These are phyloP conservation scores for Cyberlindnera xishuangbannaensis DNA, from an alignment of 805 yeast genomes.

Conservation along the genomic window DNA sequence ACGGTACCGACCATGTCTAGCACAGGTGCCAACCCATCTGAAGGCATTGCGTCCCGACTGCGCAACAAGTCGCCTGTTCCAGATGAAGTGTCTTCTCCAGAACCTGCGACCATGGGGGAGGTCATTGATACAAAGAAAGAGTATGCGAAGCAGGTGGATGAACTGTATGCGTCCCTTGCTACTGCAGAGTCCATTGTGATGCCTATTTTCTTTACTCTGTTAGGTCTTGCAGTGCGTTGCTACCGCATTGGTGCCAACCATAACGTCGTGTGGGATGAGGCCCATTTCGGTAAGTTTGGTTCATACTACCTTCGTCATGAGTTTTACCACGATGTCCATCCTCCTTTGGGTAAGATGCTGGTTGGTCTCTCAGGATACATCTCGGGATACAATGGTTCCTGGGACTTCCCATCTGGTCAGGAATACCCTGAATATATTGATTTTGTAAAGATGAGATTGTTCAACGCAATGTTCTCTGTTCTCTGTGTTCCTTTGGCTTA, in stretches of 20 bases:
- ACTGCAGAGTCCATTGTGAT: slow-evolving; percentile 34
- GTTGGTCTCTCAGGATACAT: slow-evolving; percentile 83
- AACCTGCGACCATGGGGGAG: background rate
- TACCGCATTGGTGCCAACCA: slow-evolving; percentile 66
- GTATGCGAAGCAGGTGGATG: slow-evolving; percentile 14
- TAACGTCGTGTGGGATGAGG: slow-evolving; percentile 94
- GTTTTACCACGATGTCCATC: slow-evolving; percentile 94
- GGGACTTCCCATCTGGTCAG: slow-evolving; percentile 82
- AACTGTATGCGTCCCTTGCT: slow-evolving; percentile 16
- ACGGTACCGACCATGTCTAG: too few species aligned
- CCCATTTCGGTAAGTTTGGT: slow-evolving; percentile 96
- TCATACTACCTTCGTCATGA: slow-evolving; percentile 84
- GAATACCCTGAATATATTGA: slow-evolving; percentile 72
- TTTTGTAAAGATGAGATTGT: slow-evolving; percentile 79
- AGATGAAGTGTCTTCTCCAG: background rate
- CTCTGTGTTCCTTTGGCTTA: slow-evolving; percentile 84
- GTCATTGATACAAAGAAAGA: slow-evolving; percentile 18
- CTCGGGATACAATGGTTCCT: slow-evolving; percentile 83
- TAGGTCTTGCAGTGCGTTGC: slow-evolving; percentile 71
- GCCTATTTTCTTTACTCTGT: slow-evolving; percentile 59
- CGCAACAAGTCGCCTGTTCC: slow-evolving; percentile 15
- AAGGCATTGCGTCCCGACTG: slow-evolving; percentile 17
- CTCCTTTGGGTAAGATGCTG: slow-evolving; percentile 92
- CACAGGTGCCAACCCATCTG: too few species aligned
- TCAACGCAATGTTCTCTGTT: slow-evolving; percentile 81